A percentile compares a stretch with the other conserved stretches of the same genome.
Conservation (phyloP, 176 grass and related monocot species). For the Musa acuminata region DNA sequence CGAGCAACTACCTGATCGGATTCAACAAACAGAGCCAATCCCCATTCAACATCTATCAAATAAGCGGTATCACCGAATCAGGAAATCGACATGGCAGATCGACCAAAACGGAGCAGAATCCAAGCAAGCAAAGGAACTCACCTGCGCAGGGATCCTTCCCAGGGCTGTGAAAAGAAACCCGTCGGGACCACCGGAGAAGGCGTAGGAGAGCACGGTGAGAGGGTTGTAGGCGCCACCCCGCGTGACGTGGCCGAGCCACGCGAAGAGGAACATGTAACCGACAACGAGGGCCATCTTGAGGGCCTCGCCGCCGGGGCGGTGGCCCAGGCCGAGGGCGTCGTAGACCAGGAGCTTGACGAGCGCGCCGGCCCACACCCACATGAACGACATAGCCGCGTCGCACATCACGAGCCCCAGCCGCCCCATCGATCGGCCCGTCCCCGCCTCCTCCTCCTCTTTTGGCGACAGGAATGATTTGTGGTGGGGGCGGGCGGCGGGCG, state of each 20-base stretch:
- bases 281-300: conserved; percentile 67
- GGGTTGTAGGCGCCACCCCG: conserved; percentile 83
- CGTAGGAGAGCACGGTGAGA: conserved; percentile 56
- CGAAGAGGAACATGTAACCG: conserved; percentile 88
- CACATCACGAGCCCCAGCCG: not conserved
- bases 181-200: conserved; percentile 34
- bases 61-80: not conserved
- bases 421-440: not conserved
- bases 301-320: conserved; percentile 45
- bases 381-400: conserved; percentile 54
- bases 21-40: not conserved
- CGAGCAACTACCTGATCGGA: not conserved
- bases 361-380: conserved; percentile 81
- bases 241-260: conserved; percentile 49
- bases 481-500: no score
- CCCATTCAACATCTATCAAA: not conserved
- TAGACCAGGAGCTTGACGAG: conserved; percentile 74
- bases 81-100: not conserved
- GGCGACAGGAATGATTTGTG: not conserved
- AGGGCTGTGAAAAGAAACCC: conserved; percentile 58
- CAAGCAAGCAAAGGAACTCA: conserved; percentile 13
- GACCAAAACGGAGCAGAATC: not conserved
- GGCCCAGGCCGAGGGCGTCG: conserved; percentile 36
- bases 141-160: conserved; percentile 81
- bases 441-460: not conserved